phyloP scores from a whole-genome alignment of 495 filamentous ascomycete genomes.

The Annulohypoxylon nitens region DNA sequence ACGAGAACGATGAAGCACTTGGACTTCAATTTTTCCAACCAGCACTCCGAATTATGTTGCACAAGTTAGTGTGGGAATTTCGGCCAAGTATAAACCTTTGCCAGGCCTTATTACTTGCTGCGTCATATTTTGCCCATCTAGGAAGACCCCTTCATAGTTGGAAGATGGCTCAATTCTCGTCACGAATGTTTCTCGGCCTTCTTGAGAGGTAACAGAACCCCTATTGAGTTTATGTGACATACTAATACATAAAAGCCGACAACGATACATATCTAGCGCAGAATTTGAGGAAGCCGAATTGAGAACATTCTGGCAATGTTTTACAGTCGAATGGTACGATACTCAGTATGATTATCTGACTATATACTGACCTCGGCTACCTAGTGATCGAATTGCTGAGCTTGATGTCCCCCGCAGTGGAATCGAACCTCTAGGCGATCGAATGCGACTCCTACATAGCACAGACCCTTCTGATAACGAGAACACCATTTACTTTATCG shows the following conservation, averaged over 20 bases:
- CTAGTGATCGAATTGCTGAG: conserved; percentile 53
- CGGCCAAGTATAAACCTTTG: conserved; percentile 46
- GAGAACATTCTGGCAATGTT: conserved; percentile 55
- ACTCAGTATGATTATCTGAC: background rate
- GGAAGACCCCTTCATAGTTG: conserved; percentile 56
- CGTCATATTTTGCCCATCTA: conserved; percentile 54
- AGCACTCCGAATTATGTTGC: conserved; percentile 51
- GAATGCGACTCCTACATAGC: conserved; percentile 52
- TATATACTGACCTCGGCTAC: conserved; percentile 16
- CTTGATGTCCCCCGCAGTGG: conserved; percentile 53
- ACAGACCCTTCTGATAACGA: conserved; percentile 51
- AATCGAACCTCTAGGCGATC: conserved; percentile 53
- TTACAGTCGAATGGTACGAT: conserved; percentile 54
- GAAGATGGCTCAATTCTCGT: conserved; percentile 53
- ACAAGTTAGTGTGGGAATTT: conserved; percentile 52
- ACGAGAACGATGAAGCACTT: conserved; percentile 46
- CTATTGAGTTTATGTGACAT: background rate
- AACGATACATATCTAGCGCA: conserved; percentile 37
- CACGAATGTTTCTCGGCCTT: conserved; percentile 47
- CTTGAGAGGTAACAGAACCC: conserved; percentile 46
- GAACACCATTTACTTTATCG: conserved; percentile 53
- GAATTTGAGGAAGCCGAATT: conserved; percentile 50
- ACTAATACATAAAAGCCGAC: conserved; percentile 44
- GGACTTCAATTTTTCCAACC: conserved; percentile 55
- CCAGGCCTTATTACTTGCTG: conserved; percentile 54